Evolutionary conservation across 2,329 filamentous ascomycete species (phyloP).

Genomic region (Cordyceps militaris): DNA sequence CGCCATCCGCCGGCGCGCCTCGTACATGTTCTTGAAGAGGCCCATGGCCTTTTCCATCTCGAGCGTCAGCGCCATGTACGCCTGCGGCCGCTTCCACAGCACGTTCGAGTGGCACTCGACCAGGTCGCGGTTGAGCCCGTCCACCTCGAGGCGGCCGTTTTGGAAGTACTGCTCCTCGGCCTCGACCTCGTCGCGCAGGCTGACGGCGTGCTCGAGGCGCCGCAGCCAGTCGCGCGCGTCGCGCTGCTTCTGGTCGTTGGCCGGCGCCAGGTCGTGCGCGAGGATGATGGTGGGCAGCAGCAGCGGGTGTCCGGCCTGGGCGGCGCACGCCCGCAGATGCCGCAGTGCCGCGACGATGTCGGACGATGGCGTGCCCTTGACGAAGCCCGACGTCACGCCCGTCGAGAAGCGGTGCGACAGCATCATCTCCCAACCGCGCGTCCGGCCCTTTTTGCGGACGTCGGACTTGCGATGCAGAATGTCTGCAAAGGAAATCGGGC

Average conservation of each 20-base stretch:
- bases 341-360: constrained; percentile 43
- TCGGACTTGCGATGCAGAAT: constrained; percentile 61
- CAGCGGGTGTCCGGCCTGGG: constrained; percentile 49
- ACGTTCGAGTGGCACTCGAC: constrained; percentile 58
- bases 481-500: constrained; percentile 29
- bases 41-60: constrained; percentile 44
- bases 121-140: constrained; percentile 53
- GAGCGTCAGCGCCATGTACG: constrained; percentile 47
- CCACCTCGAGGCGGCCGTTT: constrained; percentile 46
- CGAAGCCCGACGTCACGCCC: constrained; percentile 51
- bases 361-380: constrained; percentile 54
- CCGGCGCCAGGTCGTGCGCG: constrained; percentile 48
- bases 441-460: constrained; percentile 56
- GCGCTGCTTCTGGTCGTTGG: constrained; percentile 55
- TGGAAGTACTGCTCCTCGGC: constrained; percentile 49
- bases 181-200: constrained; percentile 53
- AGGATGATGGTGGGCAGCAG: constrained; percentile 53
- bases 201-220: constrained; percentile 53
- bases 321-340: constrained; percentile 42
- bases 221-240: constrained; percentile 57
- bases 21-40: constrained; percentile 30
- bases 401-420: constrained; percentile 50
- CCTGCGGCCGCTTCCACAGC: constrained; percentile 56
- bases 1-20: constrained; percentile 14
- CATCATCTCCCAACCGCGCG: constrained; percentile 58